A percentile compares a stretch with the other conserved stretches of the same genome.
Conservation (phyloP, 768 basidiomycete genomes). For the Kwoniella sp. region DNA sequence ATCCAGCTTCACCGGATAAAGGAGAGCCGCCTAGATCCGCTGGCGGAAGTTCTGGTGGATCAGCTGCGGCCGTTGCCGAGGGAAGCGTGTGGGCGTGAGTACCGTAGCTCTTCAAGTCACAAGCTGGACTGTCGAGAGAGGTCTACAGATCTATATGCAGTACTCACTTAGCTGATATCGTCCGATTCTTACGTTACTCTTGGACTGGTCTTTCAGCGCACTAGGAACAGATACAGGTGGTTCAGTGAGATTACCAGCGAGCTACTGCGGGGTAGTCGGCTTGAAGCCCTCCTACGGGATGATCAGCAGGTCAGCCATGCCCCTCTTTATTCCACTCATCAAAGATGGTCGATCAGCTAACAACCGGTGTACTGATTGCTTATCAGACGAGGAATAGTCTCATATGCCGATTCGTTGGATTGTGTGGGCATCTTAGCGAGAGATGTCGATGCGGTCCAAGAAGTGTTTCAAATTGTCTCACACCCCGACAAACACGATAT, state of each 20-base stretch:
- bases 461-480: constrained; percentile 64
- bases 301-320: constrained; percentile 67
- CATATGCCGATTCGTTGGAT: constrained; percentile 92
- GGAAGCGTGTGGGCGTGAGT: constrained; percentile 80
- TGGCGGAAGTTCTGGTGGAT: constrained; percentile 93
- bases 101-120: neutral
- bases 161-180: neutral
- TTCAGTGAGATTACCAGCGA: constrained; percentile 86
- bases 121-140: neutral
- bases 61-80: constrained; percentile 87
- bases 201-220: constrained; percentile 62
- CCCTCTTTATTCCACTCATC: constrained; percentile 15
- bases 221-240: constrained; percentile 95
- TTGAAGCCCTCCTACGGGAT: constrained; percentile 94
- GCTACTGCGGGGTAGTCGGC: constrained; percentile 89
- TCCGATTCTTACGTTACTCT: neutral
- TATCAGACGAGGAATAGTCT: constrained; percentile 82
- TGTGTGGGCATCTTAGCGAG: constrained; percentile 81
- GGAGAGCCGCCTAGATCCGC: constrained; percentile 64
- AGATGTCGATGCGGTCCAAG: constrained; percentile 60
- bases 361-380: neutral
- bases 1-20: constrained; percentile 62
- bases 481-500: constrained; percentile 71
- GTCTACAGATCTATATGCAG: too few relatives aligned
- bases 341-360: constrained; percentile 1